Base-by-base conservation (phyloP, 768 basidiomycete genomes). In the Mycena galericulata region DNA sequence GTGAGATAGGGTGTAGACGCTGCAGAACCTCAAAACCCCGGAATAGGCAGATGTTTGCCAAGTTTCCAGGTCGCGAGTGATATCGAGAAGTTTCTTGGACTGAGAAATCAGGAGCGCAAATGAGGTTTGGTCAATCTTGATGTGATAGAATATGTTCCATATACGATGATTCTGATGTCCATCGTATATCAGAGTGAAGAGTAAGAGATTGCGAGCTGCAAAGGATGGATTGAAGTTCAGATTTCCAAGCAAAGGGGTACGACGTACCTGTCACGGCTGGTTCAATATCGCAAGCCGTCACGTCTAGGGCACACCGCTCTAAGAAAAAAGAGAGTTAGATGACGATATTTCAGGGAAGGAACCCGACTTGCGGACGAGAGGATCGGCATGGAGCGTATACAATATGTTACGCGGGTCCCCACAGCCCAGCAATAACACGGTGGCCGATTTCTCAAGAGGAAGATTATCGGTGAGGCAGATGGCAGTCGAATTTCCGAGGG, bases 401-500 rank as follows among this genome's bases (percentile, higher is more conserved):
- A 87, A 56, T 11, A 88, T 78, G 56, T 85, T 85, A 27, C 86
- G 73, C 11, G 84, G 83, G 60, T 87, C 86, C 27, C 86, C 86
- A 64, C 85, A 87, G 1, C 82, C 86, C 18, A 86, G 74, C 54
- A 84, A 76, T 3, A 88, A 70, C 30, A 87, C 74, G 27, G 79
- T 69, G 15, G 83, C 86, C 43, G 77, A 65, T 56, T 81, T 76
- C 64, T 84, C 84, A 3, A 78, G 81, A 59, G 84, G 75, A 15
- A 87, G 73, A 67, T 81, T 78, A 34, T 79, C 74, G 8, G 83
- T 84, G 5, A 88, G 72, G 53, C 73, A 81, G 2, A 86, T 76
- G 4, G 87, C 82, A 18, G 85, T 74, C 2, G 86, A 86, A 66
- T 87, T 88, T 30, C 87, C 87, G 36, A 86, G 86, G 79, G 72